Percentiles rank a stretch among this genome's conserved stretches.
phyloP scores from a whole-genome alignment of 179 eudicot species.

The Camellia oleifera region DNA sequence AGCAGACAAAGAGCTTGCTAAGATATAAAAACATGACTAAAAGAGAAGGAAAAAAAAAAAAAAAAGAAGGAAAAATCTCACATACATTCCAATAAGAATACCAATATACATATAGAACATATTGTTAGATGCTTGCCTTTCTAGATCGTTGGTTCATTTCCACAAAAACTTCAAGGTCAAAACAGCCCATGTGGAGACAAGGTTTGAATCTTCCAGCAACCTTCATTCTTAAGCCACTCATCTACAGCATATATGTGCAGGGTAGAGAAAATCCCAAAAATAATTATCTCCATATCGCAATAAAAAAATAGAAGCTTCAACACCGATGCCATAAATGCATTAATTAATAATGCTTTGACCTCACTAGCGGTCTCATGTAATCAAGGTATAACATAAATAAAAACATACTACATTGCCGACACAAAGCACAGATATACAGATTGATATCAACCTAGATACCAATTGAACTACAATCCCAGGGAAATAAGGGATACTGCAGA shows the following conservation, averaged over 20 bases:
- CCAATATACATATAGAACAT: background rate
- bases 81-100: background rate
- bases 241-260: conserved; percentile 34
- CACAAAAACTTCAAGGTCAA: conserved; percentile 92
- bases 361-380: background rate
- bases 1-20: conserved; percentile 5
- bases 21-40: background rate
- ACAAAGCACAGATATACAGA: background rate
- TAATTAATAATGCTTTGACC: background rate
- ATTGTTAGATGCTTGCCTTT: conserved; percentile 55
- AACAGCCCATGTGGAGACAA: conserved; percentile 97
- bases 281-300: background rate
- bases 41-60: background rate
- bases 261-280: background rate
- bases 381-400: background rate
- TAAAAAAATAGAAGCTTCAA: background rate
- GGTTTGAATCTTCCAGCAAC: conserved; percentile 93
- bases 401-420: background rate
- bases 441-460: too few species aligned
- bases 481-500: too few species aligned
- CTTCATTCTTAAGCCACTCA: conserved; percentile 99
- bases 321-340: background rate
- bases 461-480: too few species aligned
- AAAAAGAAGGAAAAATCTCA: background rate
- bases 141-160: conserved; percentile 97